Conservation (phyloP, 1,284 basidiomycete species). For the Wallemia hederae region DNA sequence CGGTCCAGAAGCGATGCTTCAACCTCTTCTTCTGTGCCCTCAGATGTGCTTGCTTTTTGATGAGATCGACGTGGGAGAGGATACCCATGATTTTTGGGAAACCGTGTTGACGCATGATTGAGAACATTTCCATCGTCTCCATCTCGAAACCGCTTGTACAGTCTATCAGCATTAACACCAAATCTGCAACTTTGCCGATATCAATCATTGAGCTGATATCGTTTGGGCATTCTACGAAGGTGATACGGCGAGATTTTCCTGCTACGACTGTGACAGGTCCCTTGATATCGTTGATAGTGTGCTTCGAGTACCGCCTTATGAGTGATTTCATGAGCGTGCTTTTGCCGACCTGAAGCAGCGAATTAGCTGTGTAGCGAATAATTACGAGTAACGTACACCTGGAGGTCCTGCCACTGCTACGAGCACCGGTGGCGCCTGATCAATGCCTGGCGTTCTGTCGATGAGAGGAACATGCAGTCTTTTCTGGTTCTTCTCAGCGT, state of each 20-base stretch:
- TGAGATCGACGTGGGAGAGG: conserved; percentile 82
- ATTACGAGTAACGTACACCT: conserved; percentile 27
- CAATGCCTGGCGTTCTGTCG: conserved; percentile 69
- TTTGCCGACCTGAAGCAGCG: conserved; percentile 35
- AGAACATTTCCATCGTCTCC: conserved; percentile 99
- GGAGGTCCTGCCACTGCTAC: conserved; percentile 92
- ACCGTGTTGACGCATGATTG: conserved; percentile 83
- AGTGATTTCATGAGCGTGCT: conserved; percentile 78
- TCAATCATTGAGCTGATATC: conserved; percentile 97
- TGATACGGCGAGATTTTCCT: conserved; percentile 66
- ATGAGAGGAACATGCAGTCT: conserved; percentile 85
- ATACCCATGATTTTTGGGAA: conserved; percentile 96
- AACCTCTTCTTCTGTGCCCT: conserved; percentile 77
- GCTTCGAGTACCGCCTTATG: conserved; percentile 76
- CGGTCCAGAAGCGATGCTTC: conserved; percentile 99
- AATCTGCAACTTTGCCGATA: conserved; percentile 80
- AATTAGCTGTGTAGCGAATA: not conserved
- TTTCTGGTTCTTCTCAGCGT: conserved; percentile 77
- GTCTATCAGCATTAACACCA: conserved; percentile 90
- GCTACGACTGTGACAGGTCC: conserved; percentile 88
- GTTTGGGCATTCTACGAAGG: conserved; percentile 92
- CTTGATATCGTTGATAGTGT: conserved; percentile 62
- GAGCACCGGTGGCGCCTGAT: conserved; percentile 62
- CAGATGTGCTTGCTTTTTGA: conserved; percentile 68
- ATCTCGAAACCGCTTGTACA: conserved; percentile 96